phyloP scores from a whole-genome alignment of 495 filamentous ascomycete species.

The Parmelia sp. region DNA sequence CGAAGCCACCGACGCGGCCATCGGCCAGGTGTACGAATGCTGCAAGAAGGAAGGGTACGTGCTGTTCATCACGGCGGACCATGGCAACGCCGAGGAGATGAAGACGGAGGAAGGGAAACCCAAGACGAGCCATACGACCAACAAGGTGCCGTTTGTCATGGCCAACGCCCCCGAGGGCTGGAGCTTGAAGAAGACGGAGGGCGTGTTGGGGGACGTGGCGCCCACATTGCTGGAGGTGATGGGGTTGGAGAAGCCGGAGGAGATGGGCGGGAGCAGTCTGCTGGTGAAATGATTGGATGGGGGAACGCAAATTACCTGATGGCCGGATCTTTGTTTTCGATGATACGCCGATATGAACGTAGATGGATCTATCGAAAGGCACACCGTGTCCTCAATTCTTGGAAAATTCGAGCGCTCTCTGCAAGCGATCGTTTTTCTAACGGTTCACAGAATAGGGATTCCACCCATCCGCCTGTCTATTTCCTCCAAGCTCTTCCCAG shows the following conservation, averaged over 20 bases:
- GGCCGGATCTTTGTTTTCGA: too few relatives aligned
- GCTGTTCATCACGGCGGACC: constrained; percentile 91
- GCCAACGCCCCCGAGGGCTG: constrained; percentile 88
- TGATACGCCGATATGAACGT: not conserved
- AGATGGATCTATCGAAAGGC: not conserved
- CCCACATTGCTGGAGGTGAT: constrained; percentile 85
- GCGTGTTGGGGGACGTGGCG: constrained; percentile 92
- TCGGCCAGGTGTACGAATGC: constrained; percentile 81
- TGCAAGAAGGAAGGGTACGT: constrained; percentile 90
- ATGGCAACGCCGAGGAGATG: constrained; percentile 99
- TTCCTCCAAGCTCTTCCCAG: not conserved
- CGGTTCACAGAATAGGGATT: not conserved
- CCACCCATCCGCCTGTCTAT: not conserved
- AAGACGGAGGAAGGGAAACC: constrained; percentile 88
- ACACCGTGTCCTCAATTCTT: not conserved
- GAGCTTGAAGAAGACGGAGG: constrained; percentile 75
- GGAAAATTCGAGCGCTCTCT: not conserved
- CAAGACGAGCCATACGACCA: constrained; percentile 96
- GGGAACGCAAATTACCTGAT: too few relatives aligned
- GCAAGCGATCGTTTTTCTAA: not conserved
- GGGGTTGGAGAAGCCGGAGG: constrained; percentile 81
- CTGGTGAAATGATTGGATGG: constrained; percentile 55
- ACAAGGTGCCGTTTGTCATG: constrained; percentile 97
- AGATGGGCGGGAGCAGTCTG: constrained; percentile 84
- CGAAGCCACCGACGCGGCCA: constrained; percentile 82